phyloP scores from a whole-genome alignment of 2,329 filamentous ascomycete genomes.

The Cladobotryum protrusum region DNA sequence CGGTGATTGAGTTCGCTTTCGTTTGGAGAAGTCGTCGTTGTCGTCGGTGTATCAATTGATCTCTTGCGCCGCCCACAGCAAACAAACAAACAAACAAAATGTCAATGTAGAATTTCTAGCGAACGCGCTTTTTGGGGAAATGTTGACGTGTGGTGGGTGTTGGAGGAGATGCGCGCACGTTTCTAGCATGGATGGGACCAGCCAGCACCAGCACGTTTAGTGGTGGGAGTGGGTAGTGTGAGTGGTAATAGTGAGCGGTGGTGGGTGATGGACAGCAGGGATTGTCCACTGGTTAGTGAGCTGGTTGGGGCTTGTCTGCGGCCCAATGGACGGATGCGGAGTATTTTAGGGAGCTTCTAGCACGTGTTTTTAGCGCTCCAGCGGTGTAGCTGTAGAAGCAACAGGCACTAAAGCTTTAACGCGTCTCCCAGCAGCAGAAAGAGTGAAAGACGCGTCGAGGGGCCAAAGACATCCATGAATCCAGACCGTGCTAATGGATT shows the following conservation, averaged over 20 bases:
- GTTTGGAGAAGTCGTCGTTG: too few relatives aligned
- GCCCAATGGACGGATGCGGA: background rate
- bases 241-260: too few relatives aligned
- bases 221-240: background rate
- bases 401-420: background rate
- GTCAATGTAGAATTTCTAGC: background rate
- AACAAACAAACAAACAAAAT: background rate
- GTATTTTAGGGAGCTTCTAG: slow-evolving; percentile 1
- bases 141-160: too few relatives aligned
- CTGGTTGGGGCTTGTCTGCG: background rate
- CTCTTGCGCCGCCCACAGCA: too few relatives aligned
- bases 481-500: too few relatives aligned
- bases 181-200: too few relatives aligned
- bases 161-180: background rate
- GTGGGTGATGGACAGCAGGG: background rate
- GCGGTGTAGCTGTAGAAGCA: background rate
- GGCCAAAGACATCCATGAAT: background rate
- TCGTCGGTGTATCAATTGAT: too few relatives aligned
- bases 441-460: slow-evolving; percentile 19
- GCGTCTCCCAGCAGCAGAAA: slow-evolving; percentile 1
- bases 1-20: background rate
- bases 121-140: slow-evolving; percentile 4
- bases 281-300: background rate
- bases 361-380: slow-evolving; percentile 8
- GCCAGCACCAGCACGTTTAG: background rate